Percentiles rank a stretch among this genome's conserved stretches.
Conservation (phyloP, 2,329 filamentous ascomycete genomes). For the Fusarium chaquense region DNA sequence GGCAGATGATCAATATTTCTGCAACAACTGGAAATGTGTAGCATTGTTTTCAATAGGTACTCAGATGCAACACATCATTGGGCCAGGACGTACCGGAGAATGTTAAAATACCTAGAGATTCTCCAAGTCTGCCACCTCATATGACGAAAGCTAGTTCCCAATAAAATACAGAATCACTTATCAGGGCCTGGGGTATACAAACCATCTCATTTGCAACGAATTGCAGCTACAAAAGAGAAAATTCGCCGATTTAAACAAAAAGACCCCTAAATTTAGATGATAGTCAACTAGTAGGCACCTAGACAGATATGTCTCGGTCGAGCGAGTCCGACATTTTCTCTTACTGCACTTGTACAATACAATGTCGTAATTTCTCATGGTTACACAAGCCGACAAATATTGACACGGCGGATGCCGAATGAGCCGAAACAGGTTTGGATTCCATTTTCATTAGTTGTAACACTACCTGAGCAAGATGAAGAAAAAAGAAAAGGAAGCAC, state of each 20-base stretch:
- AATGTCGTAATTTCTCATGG: constrained; percentile 4
- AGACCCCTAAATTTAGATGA: background rate
- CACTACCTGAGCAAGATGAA: background rate
- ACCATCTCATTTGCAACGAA: background rate
- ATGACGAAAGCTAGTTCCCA: background rate
- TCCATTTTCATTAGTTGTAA: constrained; percentile 1
- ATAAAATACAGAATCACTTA: background rate
- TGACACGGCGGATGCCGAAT: constrained; percentile 7
- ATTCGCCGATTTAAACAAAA: background rate
- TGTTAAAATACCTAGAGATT: background rate
- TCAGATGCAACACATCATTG: background rate
- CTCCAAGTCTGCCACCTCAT: background rate
- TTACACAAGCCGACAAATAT: constrained; percentile 11
- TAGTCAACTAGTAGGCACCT: background rate
- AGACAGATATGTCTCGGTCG: background rate
- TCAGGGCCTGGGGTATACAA: background rate
- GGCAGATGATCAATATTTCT: background rate
- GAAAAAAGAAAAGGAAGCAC: background rate
- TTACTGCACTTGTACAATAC: background rate
- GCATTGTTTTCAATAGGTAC: background rate
- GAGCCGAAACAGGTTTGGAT: constrained; percentile 18
- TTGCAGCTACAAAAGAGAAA: background rate
- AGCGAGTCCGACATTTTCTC: background rate
- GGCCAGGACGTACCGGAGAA: background rate
- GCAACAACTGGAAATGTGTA: background rate